Conservation (phyloP, 1,139 yeast genomes). For the Sugiyamaella pinicola region DNA sequence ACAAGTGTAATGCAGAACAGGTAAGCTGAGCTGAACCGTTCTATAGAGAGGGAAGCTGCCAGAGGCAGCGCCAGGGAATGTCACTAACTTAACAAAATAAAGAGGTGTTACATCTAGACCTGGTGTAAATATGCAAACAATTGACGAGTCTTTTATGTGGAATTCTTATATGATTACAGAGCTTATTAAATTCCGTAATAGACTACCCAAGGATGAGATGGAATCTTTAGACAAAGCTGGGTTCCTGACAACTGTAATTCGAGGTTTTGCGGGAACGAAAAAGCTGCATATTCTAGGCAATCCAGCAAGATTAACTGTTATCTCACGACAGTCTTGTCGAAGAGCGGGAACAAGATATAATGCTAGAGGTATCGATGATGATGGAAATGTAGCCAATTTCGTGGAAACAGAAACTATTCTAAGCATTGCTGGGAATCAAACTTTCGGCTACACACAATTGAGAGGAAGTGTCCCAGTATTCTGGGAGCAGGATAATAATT, state of each 20-base stretch:
- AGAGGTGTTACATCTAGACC: conserved; percentile 11
- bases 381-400: conserved; percentile 92
- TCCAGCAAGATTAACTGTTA: conserved; percentile 66
- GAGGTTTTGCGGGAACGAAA: conserved; percentile 90
- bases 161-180: conserved; percentile 88
- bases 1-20: conserved; percentile 75
- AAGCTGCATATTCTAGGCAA: conserved; percentile 54
- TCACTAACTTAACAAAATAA: conserved; percentile 10
- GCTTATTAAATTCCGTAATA: conserved; percentile 70
- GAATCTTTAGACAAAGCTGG: conserved; percentile 68
- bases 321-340: conserved; percentile 93
- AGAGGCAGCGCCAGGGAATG: too few species aligned
- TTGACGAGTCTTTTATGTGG: conserved; percentile 93
- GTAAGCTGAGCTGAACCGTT: too few species aligned
- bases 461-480: conserved; percentile 95
- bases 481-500: conserved; percentile 95
- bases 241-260: conserved; percentile 84
- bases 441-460: conserved; percentile 79
- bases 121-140: conserved; percentile 38
- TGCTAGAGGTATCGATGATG: conserved; percentile 94
- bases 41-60: too few species aligned
- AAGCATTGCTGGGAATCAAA: conserved; percentile 56
- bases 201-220: conserved; percentile 62
- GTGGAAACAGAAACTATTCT: conserved; percentile 90
- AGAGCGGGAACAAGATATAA: conserved; percentile 95